Base-by-base conservation (phyloP, 495 filamentous ascomycete genomes). In the Penicillium robsamsonii region DNA sequence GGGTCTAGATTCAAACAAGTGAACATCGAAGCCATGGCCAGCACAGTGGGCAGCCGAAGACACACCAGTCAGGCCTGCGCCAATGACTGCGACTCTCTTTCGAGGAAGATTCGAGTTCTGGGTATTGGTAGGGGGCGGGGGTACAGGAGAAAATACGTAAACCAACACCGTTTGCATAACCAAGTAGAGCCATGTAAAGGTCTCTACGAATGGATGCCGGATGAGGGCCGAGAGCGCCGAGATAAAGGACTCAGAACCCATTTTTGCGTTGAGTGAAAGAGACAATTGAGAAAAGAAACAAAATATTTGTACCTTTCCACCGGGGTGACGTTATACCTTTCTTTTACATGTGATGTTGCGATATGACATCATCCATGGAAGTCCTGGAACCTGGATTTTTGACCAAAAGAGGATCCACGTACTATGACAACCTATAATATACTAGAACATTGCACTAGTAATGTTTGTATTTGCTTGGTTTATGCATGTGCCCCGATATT, bases 21-120 rank as follows among this genome's bases (percentile, higher is more conserved):
- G 75, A 5, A 90, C 86, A 65, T 94, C 89, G 55, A 92, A 92
- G 45, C 90, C 88, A 84, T 96, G 89, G 12, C 89, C 90, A 29
- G 93, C 83, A 70, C 89, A 92, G 69, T 96, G 90, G 6, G 88
- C 84, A 5, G 91, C 91, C 8, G 88, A 83, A 1, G 88, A 90
- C 3, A 95, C 83, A 40, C 91, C 91, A 0, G 90, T 96, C 42
- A 95, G 72, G 8, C 91, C 90, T 22, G 90, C 87, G 5, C 90
- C 91, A 58, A 94, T 90, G 45, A 94, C 73, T n/a, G 90, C 90
- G 48, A 94, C 81, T 54, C 82, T 84, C 38, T 88, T 89, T 22
- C 66, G 63, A 5, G 66, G 68, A 20, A 70, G 44, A 25, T 83
- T 45, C 8, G 40, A 72, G 31, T 76, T 67, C 30, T 67, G 58